phyloP scores from a whole-genome alignment of 331 rosid genomes.

The Malus hybrid region DNA sequence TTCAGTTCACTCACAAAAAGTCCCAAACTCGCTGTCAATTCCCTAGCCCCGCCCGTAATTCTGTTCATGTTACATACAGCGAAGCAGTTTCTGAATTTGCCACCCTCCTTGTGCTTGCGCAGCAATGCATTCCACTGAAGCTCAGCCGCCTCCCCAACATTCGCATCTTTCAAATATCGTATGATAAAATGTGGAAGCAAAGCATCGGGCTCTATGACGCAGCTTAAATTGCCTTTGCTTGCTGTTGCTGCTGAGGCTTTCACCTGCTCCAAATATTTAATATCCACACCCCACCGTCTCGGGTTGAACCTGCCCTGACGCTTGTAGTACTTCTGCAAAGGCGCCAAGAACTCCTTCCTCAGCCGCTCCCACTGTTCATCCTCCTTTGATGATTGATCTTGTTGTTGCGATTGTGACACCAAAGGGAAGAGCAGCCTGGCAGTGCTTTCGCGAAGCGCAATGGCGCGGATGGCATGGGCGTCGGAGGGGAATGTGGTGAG shows the following conservation, averaged over 20 bases:
- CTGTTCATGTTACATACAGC: not conserved
- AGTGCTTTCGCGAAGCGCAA: not conserved
- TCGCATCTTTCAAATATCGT: not conserved
- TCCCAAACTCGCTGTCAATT: not conserved
- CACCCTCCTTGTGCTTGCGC: not conserved
- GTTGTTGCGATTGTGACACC: not conserved
- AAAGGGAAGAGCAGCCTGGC: not conserved
- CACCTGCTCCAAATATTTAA: not conserved
- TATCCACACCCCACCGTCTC: not conserved
- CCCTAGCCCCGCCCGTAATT: not conserved
- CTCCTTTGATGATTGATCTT: not conserved
- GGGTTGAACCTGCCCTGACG: not conserved
- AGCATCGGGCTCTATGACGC: not conserved
- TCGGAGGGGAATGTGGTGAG: not conserved
- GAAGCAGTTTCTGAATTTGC: not conserved
- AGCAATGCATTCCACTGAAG: not conserved
- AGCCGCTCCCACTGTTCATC: not conserved
- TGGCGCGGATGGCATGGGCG: not conserved
- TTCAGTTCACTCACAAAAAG: not conserved
- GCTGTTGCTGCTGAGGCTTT: not conserved
- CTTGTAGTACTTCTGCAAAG: not conserved
- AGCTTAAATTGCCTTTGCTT: not conserved
- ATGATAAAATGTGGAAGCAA: not conserved
- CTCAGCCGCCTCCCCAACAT: not conserved
- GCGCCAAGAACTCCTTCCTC: not conserved